phyloP scores from a whole-genome alignment of 1,284 basidiomycete species.

The Pseudozyma hubeiensis region DNA sequence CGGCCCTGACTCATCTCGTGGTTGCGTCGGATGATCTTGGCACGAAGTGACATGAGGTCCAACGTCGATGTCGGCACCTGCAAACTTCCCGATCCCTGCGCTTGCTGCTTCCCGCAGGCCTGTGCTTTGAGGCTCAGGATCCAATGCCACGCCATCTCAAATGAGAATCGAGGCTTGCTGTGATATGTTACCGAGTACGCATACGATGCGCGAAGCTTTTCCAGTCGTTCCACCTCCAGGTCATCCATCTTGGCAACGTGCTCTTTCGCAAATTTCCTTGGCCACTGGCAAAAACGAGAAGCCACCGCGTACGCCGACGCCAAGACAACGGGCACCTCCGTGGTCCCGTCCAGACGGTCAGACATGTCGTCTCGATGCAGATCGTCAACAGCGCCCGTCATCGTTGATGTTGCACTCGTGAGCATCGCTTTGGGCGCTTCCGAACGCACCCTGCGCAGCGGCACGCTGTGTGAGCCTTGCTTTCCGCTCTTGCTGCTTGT shows the following conservation, averaged over 20 bases:
- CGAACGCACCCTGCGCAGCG: conserved; percentile 28
- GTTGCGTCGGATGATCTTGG: conserved; percentile 33
- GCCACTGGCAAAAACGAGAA: conserved; percentile 34
- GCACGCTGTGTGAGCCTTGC: conserved; percentile 3
- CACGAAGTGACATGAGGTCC: conserved; percentile 24
- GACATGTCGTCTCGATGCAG: conserved; percentile 9
- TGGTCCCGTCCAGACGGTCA: conserved; percentile 13
- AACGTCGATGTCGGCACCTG: conserved; percentile 19
- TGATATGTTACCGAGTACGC: conserved; percentile 33
- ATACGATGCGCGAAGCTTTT: conserved; percentile 33
- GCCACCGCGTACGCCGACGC: conserved; percentile 38
- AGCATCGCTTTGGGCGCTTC: conserved; percentile 9
- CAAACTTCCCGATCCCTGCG: conserved; percentile 17
- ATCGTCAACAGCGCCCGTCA: conserved; percentile 16
- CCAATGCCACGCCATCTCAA: conserved; percentile 45
- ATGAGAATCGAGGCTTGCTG: conserved; percentile 26
- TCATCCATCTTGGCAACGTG: conserved; percentile 26
- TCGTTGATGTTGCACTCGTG: not conserved
- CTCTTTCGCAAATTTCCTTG: conserved; percentile 6
- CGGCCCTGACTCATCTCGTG: conserved; percentile 18
- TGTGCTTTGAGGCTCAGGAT: conserved; percentile 31
- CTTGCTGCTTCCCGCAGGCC: conserved; percentile 9
- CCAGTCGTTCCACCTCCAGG: conserved; percentile 15
- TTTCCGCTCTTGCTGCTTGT: conserved; percentile 5
- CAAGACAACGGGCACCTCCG: conserved; percentile 22